Percentiles rank a stretch among this genome's conserved stretches.
phyloP scores from a whole-genome alignment of 805 yeast genomes.

The Tetrapisispora arboricola region DNA sequence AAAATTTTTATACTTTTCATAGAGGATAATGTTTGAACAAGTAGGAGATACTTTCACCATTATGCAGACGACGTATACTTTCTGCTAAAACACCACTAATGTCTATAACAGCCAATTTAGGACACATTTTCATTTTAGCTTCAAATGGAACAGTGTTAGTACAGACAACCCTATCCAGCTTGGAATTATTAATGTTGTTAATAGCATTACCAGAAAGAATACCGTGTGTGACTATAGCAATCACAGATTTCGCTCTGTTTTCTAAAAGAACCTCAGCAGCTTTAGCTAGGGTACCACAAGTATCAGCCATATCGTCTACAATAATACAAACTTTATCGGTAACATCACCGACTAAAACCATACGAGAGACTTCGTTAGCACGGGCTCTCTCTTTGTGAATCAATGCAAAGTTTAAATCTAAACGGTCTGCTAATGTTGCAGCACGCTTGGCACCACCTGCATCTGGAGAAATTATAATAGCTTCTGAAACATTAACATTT shows the following conservation, averaged over 20 bases:
- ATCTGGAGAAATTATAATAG: conserved; percentile 89
- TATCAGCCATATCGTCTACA: conserved; percentile 97
- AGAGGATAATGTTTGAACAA: conserved; percentile 39
- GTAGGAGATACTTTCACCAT: conserved; percentile 83
- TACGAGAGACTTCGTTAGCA: conserved; percentile 88
- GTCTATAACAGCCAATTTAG: conserved; percentile 72
- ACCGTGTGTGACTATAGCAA: conserved; percentile 95
- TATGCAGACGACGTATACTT: conserved; percentile 86
- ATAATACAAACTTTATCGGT: conserved; percentile 69
- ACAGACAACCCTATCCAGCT: conserved; percentile 67
- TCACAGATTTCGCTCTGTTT: conserved; percentile 73
- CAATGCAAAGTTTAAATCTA: conserved; percentile 87
- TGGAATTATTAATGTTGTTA: conserved; percentile 56
- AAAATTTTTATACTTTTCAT: conserved; percentile 1
- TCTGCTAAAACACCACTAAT: conserved; percentile 84
- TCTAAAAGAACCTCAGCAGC: conserved; percentile 81
- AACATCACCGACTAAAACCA: conserved; percentile 96
- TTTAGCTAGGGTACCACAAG: conserved; percentile 92
- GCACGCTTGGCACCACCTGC: conserved; percentile 99
- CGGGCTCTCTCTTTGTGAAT: conserved; percentile 93
- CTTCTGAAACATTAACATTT: conserved; percentile 42
- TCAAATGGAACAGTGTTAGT: conserved; percentile 88
- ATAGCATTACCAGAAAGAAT: conserved; percentile 81
- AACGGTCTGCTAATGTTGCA: conserved; percentile 83
- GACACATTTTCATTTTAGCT: conserved; percentile 37